Evolutionary conservation across 1,284 basidiomycete genomes (phyloP), one percentile per base, ranked within the genome.

Genomic region (Microbotryum silenes-acaulis): DNA sequence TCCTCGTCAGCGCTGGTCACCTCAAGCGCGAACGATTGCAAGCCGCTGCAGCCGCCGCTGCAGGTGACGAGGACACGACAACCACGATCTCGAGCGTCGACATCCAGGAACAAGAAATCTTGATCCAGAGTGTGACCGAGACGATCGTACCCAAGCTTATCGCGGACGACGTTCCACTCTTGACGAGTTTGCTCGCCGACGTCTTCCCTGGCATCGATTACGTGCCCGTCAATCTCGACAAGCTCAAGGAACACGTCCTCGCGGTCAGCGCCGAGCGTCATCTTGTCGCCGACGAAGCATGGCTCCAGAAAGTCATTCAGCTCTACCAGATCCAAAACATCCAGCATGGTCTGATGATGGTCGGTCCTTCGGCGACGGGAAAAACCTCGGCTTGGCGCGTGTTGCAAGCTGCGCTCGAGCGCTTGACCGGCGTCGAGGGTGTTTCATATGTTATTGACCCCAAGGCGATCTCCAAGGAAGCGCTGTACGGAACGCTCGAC

Each of bases 291-390:
- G 89, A 91, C 37, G 89, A 92, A 53, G 82, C 85, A 27, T 99
- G 97, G 94, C 82, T 91, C 56, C 83, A 86, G 71, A 99, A 99
- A 80, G 93, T 98, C 66, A 79, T 98, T 29, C 96, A 99, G 76
- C 82, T 99, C 16, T 98, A 97, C 76, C 96, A 97, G 76, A 97
- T 99, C 63, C 96, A 98, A 77, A 97, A 94, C 80, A 98, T 98
- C 65, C 92, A 97, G 71, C 97, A 98, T 75, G 96, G 96, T 77
- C 81, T 99, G 59, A 98, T 99, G 93, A 94, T 98, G 89, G 96
- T 99, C 55, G 96, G 96, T 2, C 86, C 94, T 1, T 96, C 97
- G 6, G 96, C 94, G 18, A 93, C 85, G 50, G 97, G 96, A 49
- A 99, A 99, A 79, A 96, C 89, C 8, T 89, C 93, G 70, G 94